Evolutionary conservation across 2,329 filamentous ascomycete genomes (phyloP).

Genomic region (Chalara sp.): DNA sequence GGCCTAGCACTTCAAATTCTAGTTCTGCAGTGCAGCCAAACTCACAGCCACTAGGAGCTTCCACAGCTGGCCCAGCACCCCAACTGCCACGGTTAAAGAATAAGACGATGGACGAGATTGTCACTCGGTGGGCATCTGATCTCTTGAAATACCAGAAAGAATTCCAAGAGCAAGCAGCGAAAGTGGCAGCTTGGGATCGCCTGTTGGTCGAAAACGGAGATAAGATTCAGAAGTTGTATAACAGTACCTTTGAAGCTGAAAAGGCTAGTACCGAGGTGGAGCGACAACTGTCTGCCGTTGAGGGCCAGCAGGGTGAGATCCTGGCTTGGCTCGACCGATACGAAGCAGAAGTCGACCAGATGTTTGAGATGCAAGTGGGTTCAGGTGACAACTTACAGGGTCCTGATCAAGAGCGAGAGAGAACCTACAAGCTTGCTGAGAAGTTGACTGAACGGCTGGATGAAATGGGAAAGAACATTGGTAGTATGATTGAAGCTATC

Average conservation of each 20-base stretch:
- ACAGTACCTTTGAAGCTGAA: conserved; percentile 89
- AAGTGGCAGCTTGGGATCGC: conserved; percentile 83
- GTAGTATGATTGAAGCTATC: conserved; percentile 97
- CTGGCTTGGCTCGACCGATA: conserved; percentile 85
- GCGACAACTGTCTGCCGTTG: conserved; percentile 80
- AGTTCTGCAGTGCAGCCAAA: conserved; percentile 3
- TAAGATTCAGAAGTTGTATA: conserved; percentile 89
- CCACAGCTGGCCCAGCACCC: conserved; percentile 74
- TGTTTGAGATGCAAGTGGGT: conserved; percentile 75
- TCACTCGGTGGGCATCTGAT: conserved; percentile 93
- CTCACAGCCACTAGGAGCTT: conserved; percentile 50
- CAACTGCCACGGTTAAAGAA: conserved; percentile 89
- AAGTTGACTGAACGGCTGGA: conserved; percentile 85
- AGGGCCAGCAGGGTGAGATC: conserved; percentile 88
- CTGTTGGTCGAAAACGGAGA: conserved; percentile 89
- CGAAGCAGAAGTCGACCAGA: conserved; percentile 82
- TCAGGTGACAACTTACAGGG: conserved; percentile 70
- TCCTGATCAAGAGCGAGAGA: conserved; percentile 90
- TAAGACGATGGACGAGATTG: conserved; percentile 98
- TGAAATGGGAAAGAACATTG: conserved; percentile 87
- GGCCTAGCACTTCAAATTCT: no score
- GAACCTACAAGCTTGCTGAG: conserved; percentile 93
- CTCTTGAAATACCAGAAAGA: conserved; percentile 95
- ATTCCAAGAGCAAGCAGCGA: conserved; percentile 83
- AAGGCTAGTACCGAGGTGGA: conserved; percentile 90